Conservation (phyloP, 306 rosid species). For the Lathyrus tuberosus region DNA sequence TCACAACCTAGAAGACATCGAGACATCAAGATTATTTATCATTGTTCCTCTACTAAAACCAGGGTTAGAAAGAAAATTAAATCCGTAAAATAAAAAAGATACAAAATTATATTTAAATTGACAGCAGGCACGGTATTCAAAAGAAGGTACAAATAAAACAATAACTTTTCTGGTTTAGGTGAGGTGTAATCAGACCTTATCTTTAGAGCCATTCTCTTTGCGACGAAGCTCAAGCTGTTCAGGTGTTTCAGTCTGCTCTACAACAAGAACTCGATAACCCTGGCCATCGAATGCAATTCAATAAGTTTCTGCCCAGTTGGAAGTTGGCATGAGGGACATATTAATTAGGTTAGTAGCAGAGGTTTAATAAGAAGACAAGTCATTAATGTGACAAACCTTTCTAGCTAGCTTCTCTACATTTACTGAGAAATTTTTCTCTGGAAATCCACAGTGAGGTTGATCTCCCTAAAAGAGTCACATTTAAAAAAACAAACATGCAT, state of each 20-base stretch:
- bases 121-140: slow-evolving; percentile 18
- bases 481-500: slow-evolving; percentile 24
- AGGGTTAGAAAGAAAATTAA: slow-evolving; percentile 16
- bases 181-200: slow-evolving; percentile 61
- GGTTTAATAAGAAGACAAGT: slow-evolving; percentile 12
- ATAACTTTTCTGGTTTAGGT: slow-evolving; percentile 17
- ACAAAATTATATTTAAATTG: slow-evolving; percentile 4
- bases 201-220: slow-evolving; percentile 85
- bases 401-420: slow-evolving; percentile 85
- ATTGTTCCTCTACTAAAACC: slow-evolving; percentile 11
- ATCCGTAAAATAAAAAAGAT: neutral
- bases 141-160: slow-evolving; percentile 14
- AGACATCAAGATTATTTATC: slow-evolving; percentile 23
- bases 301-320: slow-evolving; percentile 43
- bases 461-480: slow-evolving; percentile 67
- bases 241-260: slow-evolving; percentile 99
- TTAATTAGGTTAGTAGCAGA: slow-evolving; percentile 20
- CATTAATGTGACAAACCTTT: slow-evolving; percentile 66
- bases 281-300: slow-evolving; percentile 44
- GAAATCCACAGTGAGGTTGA: slow-evolving; percentile 99
- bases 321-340: slow-evolving; percentile 33
- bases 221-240: slow-evolving; percentile 89
- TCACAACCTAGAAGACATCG: slow-evolving; percentile 70
- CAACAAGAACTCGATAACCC: slow-evolving; percentile 95
- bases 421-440: slow-evolving; percentile 83